Conservation (phyloP, 305 asterid genomes). For the Fraxinus paxiana region DNA sequence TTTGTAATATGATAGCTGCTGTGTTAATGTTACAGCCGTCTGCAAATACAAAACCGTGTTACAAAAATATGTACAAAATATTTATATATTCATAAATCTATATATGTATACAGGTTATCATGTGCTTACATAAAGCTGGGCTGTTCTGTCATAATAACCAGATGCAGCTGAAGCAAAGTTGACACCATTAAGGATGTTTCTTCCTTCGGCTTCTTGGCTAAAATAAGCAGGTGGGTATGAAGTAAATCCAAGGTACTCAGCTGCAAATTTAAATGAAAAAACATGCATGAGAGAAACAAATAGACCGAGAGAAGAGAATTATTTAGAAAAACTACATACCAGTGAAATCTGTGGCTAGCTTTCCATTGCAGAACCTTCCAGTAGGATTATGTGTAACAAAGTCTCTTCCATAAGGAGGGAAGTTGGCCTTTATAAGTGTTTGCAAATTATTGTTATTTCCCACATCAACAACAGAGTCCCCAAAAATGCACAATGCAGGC, state of each 20-base stretch:
- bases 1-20: conserved; percentile 57
- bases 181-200: conserved; percentile 51
- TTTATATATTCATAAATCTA: background rate
- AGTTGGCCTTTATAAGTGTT: conserved; percentile 70
- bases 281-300: background rate
- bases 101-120: background rate
- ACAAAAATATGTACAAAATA: background rate
- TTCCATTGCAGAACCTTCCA: conserved; percentile 87
- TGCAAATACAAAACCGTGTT: conserved; percentile 30
- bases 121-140: conserved; percentile 47
- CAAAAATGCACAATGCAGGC: conserved; percentile 72
- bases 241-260: conserved; percentile 72
- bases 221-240: conserved; percentile 78
- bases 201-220: conserved; percentile 56
- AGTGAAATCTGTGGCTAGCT: conserved; percentile 76
- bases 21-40: conserved; percentile 60
- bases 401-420: conserved; percentile 84
- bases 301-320: background rate
- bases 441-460: conserved; percentile 74
- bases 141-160: conserved; percentile 68
- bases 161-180: conserved; percentile 91
- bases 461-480: conserved; percentile 77
- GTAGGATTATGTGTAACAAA: conserved; percentile 60
- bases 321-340: conserved; percentile 32
- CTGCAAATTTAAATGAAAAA: conserved; percentile 31